Evolutionary conservation across 139 green algal genomes (phyloP), one percentile per base, ranked within the genome.

Genomic region (Volvox africanus): DNA sequence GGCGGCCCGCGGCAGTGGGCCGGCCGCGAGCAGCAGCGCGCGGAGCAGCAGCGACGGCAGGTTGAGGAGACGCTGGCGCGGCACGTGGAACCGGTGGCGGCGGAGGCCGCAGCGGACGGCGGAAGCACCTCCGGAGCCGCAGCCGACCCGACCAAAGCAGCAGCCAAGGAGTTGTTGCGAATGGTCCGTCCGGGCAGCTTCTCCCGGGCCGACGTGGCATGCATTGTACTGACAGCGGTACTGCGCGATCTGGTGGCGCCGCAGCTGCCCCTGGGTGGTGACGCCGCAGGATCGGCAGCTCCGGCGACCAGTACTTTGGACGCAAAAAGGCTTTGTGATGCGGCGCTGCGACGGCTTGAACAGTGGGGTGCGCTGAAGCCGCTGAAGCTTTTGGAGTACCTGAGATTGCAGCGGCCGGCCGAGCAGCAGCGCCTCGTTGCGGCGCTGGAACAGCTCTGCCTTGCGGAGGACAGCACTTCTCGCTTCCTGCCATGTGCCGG

Each of bases 361-460:
- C 83, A 78, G 22, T 93, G 90, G 90, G 90, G 90, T 24, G 0
- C 12, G n/a, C 18, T 91, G 28, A 11, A n/a, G 26, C 90, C 90
- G n/a, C 19, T 93, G 35, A 62, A 16, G 76, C 62, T 93, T 36
- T 35, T 93, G n/a, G 80, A 91, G 62, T 61, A 26, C 19, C 13
- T 86, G 62, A 30, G 19, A 65, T 78, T 91, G 35, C 2, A 81
- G 35, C 68, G 79, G 78, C 79, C 80, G 14, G 61, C 26, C 28
- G 88, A 80, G 77, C 86, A 90, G 86, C 71, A 20, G 86, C 44
- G 44, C 20, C 86, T 90, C 44, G 36, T 90, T 20, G 9, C 61
- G 37, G 71, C 86, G 44, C 86, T 90, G 69, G 71, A 80, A 30
- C 44, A 61, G 50, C 30, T 90, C n/a, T 90, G 86, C n/a, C 3